Percentiles rank a stretch among this genome's conserved stretches.
These are phyloP conservation scores for Pyrenochaeta sp. DNA, from an alignment of 2,329 filamentous ascomycete genomes.

Conservation along the genomic window DNA sequence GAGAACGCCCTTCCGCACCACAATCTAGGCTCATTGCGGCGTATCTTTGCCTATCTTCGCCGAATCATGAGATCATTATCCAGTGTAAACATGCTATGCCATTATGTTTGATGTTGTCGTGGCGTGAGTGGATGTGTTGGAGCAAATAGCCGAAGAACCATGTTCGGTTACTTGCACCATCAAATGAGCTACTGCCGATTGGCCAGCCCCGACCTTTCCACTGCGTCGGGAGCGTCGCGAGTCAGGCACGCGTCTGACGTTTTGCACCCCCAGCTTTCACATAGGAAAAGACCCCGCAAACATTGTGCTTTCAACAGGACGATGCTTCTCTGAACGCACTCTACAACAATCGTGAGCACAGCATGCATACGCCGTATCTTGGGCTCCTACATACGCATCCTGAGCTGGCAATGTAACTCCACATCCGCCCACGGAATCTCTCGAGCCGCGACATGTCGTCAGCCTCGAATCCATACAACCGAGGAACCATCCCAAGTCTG, in stretches of 20 bases:
- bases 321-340: not conserved
- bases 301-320: not conserved
- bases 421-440: not conserved
- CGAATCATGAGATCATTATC: too few species aligned
- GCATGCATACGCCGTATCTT: too few species aligned
- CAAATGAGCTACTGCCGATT: conserved; percentile 4
- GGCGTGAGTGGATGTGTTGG: not conserved
- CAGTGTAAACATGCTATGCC: too few species aligned
- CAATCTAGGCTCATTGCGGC: too few species aligned
- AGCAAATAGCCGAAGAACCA: not conserved
- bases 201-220: not conserved
- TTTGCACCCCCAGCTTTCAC: conserved; percentile 3
- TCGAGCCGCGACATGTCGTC: not conserved
- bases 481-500: conserved; percentile 23
- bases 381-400: too few species aligned
- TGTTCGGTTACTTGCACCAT: not conserved
- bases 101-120: not conserved
- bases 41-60: too few species aligned
- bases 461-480: conserved; percentile 23
- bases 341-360: too few species aligned
- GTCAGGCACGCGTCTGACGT: not conserved
- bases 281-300: not conserved
- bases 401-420: too few species aligned
- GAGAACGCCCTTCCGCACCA: too few species aligned
- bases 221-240: not conserved